Conservation (phyloP, 257 asterid genomes). For the Hygrophila difformis region DNA sequence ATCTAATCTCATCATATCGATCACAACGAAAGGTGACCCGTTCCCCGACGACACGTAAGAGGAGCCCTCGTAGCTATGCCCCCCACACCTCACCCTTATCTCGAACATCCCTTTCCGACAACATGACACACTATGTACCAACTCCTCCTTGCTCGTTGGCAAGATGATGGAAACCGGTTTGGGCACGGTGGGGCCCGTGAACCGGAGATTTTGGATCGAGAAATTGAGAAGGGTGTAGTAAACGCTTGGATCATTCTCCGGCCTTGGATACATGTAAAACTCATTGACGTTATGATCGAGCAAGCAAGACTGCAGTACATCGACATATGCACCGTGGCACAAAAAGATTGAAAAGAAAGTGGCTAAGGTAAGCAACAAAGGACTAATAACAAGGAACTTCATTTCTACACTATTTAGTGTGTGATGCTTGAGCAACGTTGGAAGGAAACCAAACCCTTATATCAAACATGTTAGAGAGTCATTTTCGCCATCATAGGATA, state of each 20-base stretch:
- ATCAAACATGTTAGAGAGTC: no score
- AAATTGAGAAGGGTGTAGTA: constrained; percentile 44
- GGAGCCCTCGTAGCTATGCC: constrained; percentile 76
- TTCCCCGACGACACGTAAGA: constrained; percentile 37
- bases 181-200: constrained; percentile 25
- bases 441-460: no score
- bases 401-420: no score
- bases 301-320: constrained; percentile 36
- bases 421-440: no score
- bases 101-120: constrained; percentile 31
- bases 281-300: constrained; percentile 29
- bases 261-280: constrained; percentile 33
- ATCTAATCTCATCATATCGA: constrained; percentile 51
- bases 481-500: no score
- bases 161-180: constrained; percentile 51
- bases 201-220: constrained; percentile 66
- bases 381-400: no score
- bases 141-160: constrained; percentile 47
- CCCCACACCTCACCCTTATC: constrained; percentile 66
- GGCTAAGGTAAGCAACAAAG: no score
- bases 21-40: constrained; percentile 30
- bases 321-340: no score
- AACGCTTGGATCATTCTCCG: constrained; percentile 14
- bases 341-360: no score
- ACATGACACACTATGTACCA: constrained; percentile 33